phyloP scores from a whole-genome alignment of 805 yeast species.

The Ogataea dorogensis region DNA sequence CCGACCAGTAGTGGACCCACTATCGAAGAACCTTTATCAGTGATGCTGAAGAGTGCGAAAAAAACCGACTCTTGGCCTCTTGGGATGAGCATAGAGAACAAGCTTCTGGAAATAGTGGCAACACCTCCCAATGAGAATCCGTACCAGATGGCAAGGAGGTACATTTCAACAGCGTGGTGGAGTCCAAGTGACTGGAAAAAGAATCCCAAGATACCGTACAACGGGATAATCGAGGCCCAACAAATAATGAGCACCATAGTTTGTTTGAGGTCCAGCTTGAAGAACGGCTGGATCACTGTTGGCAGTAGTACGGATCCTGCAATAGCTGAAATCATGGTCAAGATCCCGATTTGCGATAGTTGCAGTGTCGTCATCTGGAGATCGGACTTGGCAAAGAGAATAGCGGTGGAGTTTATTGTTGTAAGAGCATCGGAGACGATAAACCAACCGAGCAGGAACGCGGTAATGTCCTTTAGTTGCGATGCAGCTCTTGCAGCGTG shows the following conservation, averaged over 20 bases:
- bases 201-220: constrained; percentile 71
- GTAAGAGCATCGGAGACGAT: constrained; percentile 72
- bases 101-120: constrained; percentile 65
- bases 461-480: constrained; percentile 60
- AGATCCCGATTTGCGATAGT: constrained; percentile 61
- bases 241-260: constrained; percentile 51
- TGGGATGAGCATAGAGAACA: constrained; percentile 69
- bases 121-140: constrained; percentile 75
- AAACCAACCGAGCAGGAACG: constrained; percentile 72
- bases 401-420: constrained; percentile 77
- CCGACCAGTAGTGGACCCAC: constrained; percentile 76
- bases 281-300: constrained; percentile 36
- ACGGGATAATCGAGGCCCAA: constrained; percentile 66
- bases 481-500: constrained; percentile 59
- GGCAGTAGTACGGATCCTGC: constrained; percentile 63
- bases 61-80: constrained; percentile 72
- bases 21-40: constrained; percentile 78
- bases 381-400: constrained; percentile 70
- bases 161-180: constrained; percentile 66
- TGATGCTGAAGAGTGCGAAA: constrained; percentile 71
- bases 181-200: constrained; percentile 54
- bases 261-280: constrained; percentile 44
- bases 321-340: constrained; percentile 67
- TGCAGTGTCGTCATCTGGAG: constrained; percentile 66
- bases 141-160: constrained; percentile 66